A percentile compares a stretch with the other conserved stretches of the same genome.
These are phyloP conservation scores for Macrolepiota albuminosa DNA, from an alignment of 768 basidiomycete species.

Conservation along the genomic window DNA sequence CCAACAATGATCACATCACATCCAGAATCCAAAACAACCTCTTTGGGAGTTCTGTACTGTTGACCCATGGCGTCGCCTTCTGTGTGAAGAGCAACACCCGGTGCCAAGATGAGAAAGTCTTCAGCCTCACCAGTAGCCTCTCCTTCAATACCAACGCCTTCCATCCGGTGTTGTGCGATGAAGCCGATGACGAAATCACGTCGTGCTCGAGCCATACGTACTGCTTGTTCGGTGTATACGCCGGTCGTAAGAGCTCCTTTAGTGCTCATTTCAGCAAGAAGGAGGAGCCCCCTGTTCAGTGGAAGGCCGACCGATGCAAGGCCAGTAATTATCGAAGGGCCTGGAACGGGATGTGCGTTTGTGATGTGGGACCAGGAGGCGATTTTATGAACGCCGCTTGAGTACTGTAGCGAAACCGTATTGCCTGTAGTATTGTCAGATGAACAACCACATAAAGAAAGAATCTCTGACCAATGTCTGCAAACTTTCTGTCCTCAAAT, in stretches of 20 bases:
- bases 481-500: slow-evolving; percentile 98
- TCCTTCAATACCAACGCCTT: slow-evolving; percentile 45
- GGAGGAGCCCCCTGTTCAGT: slow-evolving; percentile 77
- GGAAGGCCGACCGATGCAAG: slow-evolving; percentile 84
- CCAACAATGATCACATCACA: slow-evolving; percentile 98
- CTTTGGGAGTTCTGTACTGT: slow-evolving; percentile 86
- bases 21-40: slow-evolving; percentile 77
- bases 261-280: slow-evolving; percentile 96
- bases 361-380: slow-evolving; percentile 96
- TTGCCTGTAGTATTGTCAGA: slow-evolving; percentile 61
- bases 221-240: slow-evolving; percentile 76
- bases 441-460: background rate
- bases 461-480: slow-evolving; percentile 81
- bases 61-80: slow-evolving; percentile 89
- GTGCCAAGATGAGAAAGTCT: slow-evolving; percentile 89
- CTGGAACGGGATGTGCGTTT: slow-evolving; percentile 94
- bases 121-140: slow-evolving; percentile 38
- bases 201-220: slow-evolving; percentile 80
- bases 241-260: slow-evolving; percentile 82
- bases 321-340: slow-evolving; percentile 92
- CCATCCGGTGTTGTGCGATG: slow-evolving; percentile 86
- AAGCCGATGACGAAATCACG: slow-evolving; percentile 94
- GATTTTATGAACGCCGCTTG: slow-evolving; percentile 88
- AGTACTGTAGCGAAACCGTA: slow-evolving; percentile 94
- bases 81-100: slow-evolving; percentile 82